phyloP scores from a whole-genome alignment of 2,329 filamentous ascomycete genomes.

The Exophiala lecanii-corni region DNA sequence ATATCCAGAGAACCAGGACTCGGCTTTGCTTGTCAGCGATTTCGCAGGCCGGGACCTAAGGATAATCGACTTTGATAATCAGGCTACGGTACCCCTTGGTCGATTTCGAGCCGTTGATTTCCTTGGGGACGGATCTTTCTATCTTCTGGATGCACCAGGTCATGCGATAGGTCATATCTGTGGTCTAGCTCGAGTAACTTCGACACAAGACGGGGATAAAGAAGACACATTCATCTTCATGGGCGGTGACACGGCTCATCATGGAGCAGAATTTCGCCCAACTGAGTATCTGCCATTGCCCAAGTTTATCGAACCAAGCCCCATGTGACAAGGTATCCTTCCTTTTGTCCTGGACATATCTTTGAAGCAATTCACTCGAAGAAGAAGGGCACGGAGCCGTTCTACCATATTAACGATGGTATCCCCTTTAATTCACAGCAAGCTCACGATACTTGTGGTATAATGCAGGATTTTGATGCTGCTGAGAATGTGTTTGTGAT shows the following conservation, averaged over 20 bases:
- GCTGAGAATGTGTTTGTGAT: slow-evolving; percentile 30
- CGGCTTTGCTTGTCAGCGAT: slow-evolving; percentile 35
- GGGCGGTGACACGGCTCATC: slow-evolving; percentile 14
- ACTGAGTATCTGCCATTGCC: slow-evolving; percentile 28
- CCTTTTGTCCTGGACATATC: slow-evolving; percentile 25
- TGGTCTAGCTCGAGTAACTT: slow-evolving; percentile 24
- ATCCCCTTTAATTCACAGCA: slow-evolving; percentile 23
- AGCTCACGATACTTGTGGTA: slow-evolving; percentile 22
- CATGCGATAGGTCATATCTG: slow-evolving; percentile 27
- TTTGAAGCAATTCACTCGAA: slow-evolving; percentile 27
- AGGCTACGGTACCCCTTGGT: slow-evolving; percentile 33
- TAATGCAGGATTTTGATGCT: slow-evolving; percentile 27
- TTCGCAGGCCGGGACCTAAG: slow-evolving; percentile 26
- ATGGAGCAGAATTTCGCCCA: slow-evolving; percentile 28
- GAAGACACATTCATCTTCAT: slow-evolving; percentile 19
- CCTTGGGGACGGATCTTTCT: slow-evolving; percentile 54
- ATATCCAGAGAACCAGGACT: slow-evolving; percentile 39
- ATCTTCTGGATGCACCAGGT: slow-evolving; percentile 44
- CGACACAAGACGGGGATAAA: not conserved
- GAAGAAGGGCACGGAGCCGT: slow-evolving; percentile 7
- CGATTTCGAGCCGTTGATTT: slow-evolving; percentile 40
- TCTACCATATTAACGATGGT: slow-evolving; percentile 21
- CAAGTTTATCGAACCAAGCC: slow-evolving; percentile 7
- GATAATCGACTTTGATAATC: slow-evolving; percentile 32
- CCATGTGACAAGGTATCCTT: not conserved